These are phyloP conservation scores for Grosmannia penicillata DNA, from an alignment of 2,329 filamentous ascomycete genomes.

Conservation along the genomic window DNA sequence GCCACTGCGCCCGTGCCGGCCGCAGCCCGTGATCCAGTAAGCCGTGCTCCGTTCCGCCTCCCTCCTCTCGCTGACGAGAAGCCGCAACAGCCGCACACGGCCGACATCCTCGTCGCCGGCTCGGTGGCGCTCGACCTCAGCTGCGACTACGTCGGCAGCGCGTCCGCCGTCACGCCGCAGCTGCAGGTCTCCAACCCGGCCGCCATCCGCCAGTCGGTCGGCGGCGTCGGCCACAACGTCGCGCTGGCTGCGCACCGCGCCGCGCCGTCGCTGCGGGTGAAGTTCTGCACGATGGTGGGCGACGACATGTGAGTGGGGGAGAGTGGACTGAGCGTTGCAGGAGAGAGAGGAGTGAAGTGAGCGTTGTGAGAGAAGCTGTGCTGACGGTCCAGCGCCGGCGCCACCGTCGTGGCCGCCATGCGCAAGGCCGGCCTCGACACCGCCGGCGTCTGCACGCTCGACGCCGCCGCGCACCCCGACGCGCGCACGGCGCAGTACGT, in stretches of 20 bases:
- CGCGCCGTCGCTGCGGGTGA: slow-evolving; percentile 44
- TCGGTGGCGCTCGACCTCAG: slow-evolving; percentile 77
- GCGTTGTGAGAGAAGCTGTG: not conserved
- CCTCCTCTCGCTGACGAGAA: no score
- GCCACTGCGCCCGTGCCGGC: no score
- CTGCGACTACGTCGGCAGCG: slow-evolving; percentile 50
- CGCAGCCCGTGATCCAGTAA: no score
- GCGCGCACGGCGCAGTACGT: slow-evolving; percentile 80
- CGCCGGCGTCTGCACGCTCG: slow-evolving; percentile 44
- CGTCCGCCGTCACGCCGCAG: slow-evolving; percentile 25
- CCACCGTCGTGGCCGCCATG: slow-evolving; percentile 54
- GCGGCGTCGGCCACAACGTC: slow-evolving; percentile 86
- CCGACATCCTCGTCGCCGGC: slow-evolving; percentile 76
- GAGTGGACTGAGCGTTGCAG: not conserved
- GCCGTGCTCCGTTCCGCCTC: no score
- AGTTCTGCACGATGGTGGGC: slow-evolving; percentile 67
- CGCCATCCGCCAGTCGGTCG: slow-evolving; percentile 65
- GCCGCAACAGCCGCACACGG: not conserved
- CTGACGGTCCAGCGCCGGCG: slow-evolving; percentile 42
- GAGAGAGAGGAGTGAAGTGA: not conserved
- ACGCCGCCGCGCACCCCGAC: slow-evolving; percentile 25
- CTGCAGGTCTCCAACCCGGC: slow-evolving; percentile 78
- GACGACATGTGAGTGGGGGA: slow-evolving; percentile 50
- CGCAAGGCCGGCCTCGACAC: slow-evolving; percentile 48
- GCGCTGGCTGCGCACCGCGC: slow-evolving; percentile 65